Conservation (phyloP, 73 alveolate species). For the Paramecium octaurelia region DNA sequence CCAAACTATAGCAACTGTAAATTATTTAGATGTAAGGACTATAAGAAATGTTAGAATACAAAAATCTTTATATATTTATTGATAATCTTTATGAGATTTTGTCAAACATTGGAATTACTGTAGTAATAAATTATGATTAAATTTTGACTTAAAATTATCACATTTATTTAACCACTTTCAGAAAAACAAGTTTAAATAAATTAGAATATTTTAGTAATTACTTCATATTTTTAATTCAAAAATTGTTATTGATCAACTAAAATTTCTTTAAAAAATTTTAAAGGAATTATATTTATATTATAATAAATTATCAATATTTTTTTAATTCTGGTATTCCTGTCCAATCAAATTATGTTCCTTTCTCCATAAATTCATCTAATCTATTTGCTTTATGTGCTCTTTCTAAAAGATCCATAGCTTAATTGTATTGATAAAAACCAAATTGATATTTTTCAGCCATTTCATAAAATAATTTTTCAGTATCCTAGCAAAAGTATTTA, state of each 20-base stretch:
- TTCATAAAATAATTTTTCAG: not conserved
- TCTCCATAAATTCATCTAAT: conserved; percentile 12
- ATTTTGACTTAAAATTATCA: not conserved
- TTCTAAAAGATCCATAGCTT: conserved; percentile 22
- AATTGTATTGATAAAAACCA: conserved; percentile 4
- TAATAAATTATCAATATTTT: not conserved
- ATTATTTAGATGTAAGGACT: too few species aligned
- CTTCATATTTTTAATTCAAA: not conserved
- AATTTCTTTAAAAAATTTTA: not conserved
- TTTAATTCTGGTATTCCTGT: conserved; percentile 39
- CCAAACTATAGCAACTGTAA: not conserved
- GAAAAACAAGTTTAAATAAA: not conserved
- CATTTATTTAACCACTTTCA: not conserved
- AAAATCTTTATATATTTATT: not conserved
- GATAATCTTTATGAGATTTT: not conserved
- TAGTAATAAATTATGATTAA: not conserved
- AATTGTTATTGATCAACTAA: not conserved
- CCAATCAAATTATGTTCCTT: conserved; percentile 36
- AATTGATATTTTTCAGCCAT: conserved; percentile 25
- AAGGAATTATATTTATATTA: not conserved
- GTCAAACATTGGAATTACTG: not conserved
- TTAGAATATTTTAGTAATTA: not conserved
- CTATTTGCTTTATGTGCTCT: conserved; percentile 24
- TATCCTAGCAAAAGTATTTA: not conserved
- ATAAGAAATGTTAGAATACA: not conserved